These are phyloP conservation scores for Gracilariopsis chorda DNA, from an alignment of 23 red algal genomes.

Conservation along the genomic window DNA sequence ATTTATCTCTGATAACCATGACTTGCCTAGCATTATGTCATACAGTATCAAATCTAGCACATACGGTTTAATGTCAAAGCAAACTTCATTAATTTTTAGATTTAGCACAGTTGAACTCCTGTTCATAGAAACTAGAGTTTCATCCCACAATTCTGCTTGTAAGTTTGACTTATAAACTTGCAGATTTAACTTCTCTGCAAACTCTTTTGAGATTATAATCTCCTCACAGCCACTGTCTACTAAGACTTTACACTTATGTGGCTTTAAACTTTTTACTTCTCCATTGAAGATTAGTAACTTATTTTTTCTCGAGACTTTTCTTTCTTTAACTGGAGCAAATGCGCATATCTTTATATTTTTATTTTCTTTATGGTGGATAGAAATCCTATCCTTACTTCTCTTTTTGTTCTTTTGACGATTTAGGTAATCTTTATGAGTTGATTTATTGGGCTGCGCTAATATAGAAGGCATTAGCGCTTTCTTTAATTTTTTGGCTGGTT, in stretches of 20 bases:
- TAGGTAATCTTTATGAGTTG: not conserved
- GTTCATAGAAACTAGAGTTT: slow-evolving; percentile 11
- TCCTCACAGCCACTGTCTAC: slow-evolving; percentile 29
- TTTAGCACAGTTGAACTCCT: not conserved
- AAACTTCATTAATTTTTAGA: not conserved
- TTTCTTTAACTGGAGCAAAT: not conserved
- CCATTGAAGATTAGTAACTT: not conserved
- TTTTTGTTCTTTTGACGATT: slow-evolving; percentile 2
- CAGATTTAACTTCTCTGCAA: not conserved
- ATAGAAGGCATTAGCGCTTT: too few species aligned
- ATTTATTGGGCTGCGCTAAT: too few species aligned
- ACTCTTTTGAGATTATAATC: slow-evolving; percentile 18
- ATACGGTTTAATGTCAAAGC: not conserved
- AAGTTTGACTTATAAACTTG: not conserved
- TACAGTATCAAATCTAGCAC: slow-evolving; percentile 9
- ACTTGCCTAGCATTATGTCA: slow-evolving; percentile 23
- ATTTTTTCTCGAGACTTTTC: not conserved
- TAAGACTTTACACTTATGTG: not conserved
- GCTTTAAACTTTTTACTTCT: not conserved
- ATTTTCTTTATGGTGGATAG: not conserved
- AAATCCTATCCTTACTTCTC: not conserved
- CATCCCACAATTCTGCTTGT: slow-evolving; percentile 11
- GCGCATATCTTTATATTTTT: not conserved
- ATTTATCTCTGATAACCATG: slow-evolving; percentile 2
- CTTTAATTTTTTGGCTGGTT: too few species aligned